phyloP scores from a whole-genome alignment of 2,329 filamentous ascomycete genomes.

The Exophiala lecanii-corni region DNA sequence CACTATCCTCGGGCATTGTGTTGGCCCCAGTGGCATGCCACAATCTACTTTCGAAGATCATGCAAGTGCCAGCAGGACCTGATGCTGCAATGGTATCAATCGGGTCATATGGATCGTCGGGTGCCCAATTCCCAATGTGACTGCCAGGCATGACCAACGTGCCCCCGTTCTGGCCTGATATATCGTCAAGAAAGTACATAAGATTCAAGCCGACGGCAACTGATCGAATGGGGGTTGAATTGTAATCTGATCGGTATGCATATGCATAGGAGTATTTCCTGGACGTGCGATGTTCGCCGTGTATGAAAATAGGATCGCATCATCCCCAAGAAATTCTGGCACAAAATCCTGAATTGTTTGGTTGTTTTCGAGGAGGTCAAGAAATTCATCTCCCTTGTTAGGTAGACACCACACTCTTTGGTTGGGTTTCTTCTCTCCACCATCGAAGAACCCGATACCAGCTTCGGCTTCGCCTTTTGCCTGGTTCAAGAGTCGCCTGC shows the following conservation, averaged over 20 bases:
- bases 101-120: conserved; percentile 7
- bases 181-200: conserved; percentile 10
- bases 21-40: conserved; percentile 14
- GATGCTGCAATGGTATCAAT: conserved; percentile 2
- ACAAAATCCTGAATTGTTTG: conserved; percentile 8
- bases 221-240: conserved; percentile 9
- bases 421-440: conserved; percentile 9
- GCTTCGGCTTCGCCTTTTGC: conserved; percentile 7
- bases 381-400: conserved; percentile 7
- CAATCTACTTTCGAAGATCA: conserved; percentile 10
- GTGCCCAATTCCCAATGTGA: conserved; percentile 8
- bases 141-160: conserved; percentile 10
- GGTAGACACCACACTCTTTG: conserved; percentile 8
- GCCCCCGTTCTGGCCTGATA: conserved; percentile 3
- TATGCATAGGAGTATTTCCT: conserved; percentile 10
- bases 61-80: conserved; percentile 8
- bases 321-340: conserved; percentile 6
- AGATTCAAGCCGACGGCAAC: conserved; percentile 8
- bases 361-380: conserved; percentile 9
- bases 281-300: conserved; percentile 10
- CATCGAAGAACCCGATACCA: conserved; percentile 6
- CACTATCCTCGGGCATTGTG: conserved; percentile 6
- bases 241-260: conserved; percentile 9
- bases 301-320: conserved; percentile 8
- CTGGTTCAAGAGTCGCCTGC: conserved; percentile 5